Conservation (phyloP, 805 yeast genomes). For the Blastobotrys muscicola region DNA sequence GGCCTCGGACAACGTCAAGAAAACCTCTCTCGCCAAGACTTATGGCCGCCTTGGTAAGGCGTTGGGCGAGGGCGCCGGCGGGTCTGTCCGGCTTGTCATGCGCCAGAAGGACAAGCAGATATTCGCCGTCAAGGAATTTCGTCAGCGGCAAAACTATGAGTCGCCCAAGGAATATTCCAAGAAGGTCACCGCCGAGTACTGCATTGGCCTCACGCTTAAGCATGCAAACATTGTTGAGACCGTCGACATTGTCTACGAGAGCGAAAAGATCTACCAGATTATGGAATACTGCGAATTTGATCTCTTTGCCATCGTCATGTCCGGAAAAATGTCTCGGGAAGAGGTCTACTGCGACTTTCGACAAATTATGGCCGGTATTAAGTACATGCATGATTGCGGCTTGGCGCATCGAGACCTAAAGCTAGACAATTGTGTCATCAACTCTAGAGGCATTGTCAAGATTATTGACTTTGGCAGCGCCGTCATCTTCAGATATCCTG, state of each 20-base stretch:
- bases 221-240: conserved; percentile 89
- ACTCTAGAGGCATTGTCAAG: conserved; percentile 73
- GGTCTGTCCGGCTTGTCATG: conserved; percentile 68
- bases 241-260: conserved; percentile 82
- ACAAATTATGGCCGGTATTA: conserved; percentile 72
- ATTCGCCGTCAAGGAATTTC: conserved; percentile 89
- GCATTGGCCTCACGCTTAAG: conserved; percentile 83
- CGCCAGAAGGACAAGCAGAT: conserved; percentile 57
- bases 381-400: conserved; percentile 75
- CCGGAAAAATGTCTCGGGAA: conserved; percentile 69
- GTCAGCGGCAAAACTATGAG: conserved; percentile 66
- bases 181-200: conserved; percentile 88
- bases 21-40: conserved; percentile 40
- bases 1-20: conserved; percentile 20
- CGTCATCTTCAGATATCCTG: conserved; percentile 84
- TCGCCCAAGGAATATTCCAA: conserved; percentile 78
- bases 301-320: conserved; percentile 89
- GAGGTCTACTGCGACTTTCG: conserved; percentile 87
- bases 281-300: conserved; percentile 95
- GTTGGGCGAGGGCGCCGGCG: conserved; percentile 94
- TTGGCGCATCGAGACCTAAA: conserved; percentile 87
- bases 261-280: conserved; percentile 77
- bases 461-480: conserved; percentile 92
- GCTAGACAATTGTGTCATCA: conserved; percentile 85
- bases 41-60: conserved; percentile 78